Percentiles rank a stretch among this genome's conserved stretches.
Conservation (phyloP, 441 rosid species). For the Pelargonium citronellum region DNA sequence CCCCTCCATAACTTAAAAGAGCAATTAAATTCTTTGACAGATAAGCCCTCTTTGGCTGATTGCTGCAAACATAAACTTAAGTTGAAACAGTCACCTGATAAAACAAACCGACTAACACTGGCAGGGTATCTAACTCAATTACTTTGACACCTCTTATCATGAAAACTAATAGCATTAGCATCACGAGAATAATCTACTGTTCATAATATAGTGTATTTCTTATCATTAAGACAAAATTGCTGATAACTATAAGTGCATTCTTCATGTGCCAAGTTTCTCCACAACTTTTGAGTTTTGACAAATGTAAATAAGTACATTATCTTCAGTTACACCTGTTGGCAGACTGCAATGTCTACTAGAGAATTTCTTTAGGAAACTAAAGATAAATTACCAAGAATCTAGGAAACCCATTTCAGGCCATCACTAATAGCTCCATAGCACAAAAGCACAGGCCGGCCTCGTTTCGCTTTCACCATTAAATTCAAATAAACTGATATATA, state of each 20-base stretch:
- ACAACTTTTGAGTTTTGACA: background rate
- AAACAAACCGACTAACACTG: background rate
- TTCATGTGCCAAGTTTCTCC: background rate
- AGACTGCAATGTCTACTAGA: background rate
- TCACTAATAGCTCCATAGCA: background rate
- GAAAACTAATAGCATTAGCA: constrained; percentile 11
- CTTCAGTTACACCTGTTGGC: too few relatives aligned
- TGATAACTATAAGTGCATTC: too few relatives aligned
- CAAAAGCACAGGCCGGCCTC: background rate
- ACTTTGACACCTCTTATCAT: background rate
- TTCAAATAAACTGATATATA: too few relatives aligned
- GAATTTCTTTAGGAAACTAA: background rate
- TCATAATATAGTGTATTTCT: too few relatives aligned
- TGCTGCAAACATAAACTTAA: constrained; percentile 31
- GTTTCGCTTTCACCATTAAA: too few relatives aligned
- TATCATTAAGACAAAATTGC: too few relatives aligned
- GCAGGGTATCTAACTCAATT: background rate
- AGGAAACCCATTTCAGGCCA: background rate
- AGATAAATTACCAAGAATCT: background rate
- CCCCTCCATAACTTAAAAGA: constrained; percentile 66
- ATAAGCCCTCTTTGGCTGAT: constrained; percentile 34
- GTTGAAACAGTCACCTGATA: background rate
- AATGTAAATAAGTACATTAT: background rate
- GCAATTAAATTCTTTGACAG: constrained; percentile 54
- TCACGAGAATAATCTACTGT: background rate